These are phyloP conservation scores for Apiospora aurea DNA, from an alignment of 2,329 filamentous ascomycete genomes.

Conservation along the genomic window DNA sequence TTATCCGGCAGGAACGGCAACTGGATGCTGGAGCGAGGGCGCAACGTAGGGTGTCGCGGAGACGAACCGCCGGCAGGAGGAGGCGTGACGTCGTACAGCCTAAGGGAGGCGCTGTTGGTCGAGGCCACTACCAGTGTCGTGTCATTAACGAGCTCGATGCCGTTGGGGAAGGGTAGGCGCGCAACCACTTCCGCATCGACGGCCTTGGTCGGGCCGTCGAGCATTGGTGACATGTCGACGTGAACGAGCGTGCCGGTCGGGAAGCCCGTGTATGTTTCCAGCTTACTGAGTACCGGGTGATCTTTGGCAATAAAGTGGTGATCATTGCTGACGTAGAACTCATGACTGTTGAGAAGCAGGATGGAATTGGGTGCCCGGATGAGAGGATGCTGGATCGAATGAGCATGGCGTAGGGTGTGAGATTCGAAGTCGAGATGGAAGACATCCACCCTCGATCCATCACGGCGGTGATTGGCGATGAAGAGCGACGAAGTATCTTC, in stretches of 20 bases:
- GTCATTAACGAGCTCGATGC: constrained; percentile 48
- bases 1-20: constrained; percentile 52
- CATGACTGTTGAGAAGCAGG: constrained; percentile 41
- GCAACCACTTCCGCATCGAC: constrained; percentile 40
- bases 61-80: constrained; percentile 1
- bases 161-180: constrained; percentile 49
- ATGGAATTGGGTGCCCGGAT: constrained; percentile 50
- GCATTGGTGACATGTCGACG: constrained; percentile 37
- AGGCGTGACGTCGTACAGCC: constrained; percentile 40
- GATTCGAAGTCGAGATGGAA: constrained; percentile 46
- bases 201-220: constrained; percentile 28
- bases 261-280: constrained; percentile 45
- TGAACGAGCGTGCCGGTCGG: constrained; percentile 47
- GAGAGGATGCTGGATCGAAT: constrained; percentile 47
- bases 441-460: constrained; percentile 46
- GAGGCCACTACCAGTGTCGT: constrained; percentile 49
- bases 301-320: constrained; percentile 43
- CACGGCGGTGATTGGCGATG: constrained; percentile 46
- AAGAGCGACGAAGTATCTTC: constrained; percentile 45
- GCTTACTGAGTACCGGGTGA: constrained; percentile 34
- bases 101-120: constrained; percentile 38
- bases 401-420: constrained; percentile 44
- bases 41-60: constrained; percentile 28
- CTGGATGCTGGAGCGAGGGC: constrained; percentile 29
- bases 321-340: constrained; percentile 52